Conservation (phyloP, 1,284 basidiomycete genomes). For the Apiotrichum laibachii region DNA sequence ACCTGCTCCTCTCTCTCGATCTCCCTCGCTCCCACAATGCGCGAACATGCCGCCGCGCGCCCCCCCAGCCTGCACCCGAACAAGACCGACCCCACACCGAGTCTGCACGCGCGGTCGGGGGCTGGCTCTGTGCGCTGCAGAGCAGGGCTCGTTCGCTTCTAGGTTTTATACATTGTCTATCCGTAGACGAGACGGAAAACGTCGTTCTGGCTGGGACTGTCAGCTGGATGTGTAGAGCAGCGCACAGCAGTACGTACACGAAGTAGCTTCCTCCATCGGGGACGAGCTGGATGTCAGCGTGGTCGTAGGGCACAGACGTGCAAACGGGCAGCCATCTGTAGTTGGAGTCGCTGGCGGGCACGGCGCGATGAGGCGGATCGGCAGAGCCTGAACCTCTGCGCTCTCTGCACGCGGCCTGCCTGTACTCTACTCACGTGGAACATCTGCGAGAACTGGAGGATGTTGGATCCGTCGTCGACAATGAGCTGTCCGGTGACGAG, state of each 20-base stretch:
- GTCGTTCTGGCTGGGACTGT: slow-evolving; percentile 9
- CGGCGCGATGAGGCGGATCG: no score
- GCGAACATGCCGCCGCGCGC: no score
- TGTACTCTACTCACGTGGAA: slow-evolving; percentile 62
- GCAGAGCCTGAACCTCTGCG: no score
- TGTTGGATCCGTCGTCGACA: slow-evolving; percentile 73
- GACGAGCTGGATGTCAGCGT: slow-evolving; percentile 56
- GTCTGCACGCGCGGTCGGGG: no score
- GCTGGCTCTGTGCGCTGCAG: background rate
- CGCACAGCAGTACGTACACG: slow-evolving; percentile 54
- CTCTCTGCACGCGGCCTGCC: background rate
- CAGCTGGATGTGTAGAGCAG: background rate
- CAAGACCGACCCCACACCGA: background rate
- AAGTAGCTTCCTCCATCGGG: slow-evolving; percentile 76
- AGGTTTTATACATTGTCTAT: slow-evolving; percentile 11
- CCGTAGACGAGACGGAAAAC: slow-evolving; percentile 26
- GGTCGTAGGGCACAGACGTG: background rate
- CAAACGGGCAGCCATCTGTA: background rate
- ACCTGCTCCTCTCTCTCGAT: background rate
- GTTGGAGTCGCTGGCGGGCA: no score
- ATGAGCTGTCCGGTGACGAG: slow-evolving; percentile 81
- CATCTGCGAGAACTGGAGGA: slow-evolving; percentile 82
- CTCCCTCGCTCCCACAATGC: no score
- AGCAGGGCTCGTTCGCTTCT: background rate
- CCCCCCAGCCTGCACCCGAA: background rate